Evolutionary conservation across 495 filamentous ascomycete genomes (phyloP).

Genomic region (Aspergillus nanangensis): DNA sequence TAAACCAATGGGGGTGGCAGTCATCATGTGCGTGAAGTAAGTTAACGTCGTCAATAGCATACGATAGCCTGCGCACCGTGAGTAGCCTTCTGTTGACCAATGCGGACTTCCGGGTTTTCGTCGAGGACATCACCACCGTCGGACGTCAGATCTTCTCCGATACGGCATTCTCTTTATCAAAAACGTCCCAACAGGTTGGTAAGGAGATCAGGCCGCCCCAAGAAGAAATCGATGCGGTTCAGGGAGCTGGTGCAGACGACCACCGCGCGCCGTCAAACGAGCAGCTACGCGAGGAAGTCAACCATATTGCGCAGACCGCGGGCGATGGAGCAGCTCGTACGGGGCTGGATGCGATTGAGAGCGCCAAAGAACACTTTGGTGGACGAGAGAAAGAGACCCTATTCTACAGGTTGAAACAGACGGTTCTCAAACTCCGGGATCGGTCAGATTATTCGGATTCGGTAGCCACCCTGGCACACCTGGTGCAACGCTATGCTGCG

Average conservation of each 20-base stretch:
- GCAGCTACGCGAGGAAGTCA: conserved; percentile 57
- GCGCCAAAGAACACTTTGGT: conserved; percentile 59
- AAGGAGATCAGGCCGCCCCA: conserved; percentile 64
- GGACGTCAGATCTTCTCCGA: conserved; percentile 84
- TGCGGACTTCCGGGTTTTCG: conserved; percentile 81
- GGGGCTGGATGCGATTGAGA: conserved; percentile 58
- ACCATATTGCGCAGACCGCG: conserved; percentile 60
- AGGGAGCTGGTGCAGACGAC: conserved; percentile 53
- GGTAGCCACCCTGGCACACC: conserved; percentile 67
- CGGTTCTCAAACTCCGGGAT: conserved; percentile 69
- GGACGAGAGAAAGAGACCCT: conserved; percentile 70
- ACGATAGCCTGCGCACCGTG: conserved; percentile 78
- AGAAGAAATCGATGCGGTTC: conserved; percentile 52
- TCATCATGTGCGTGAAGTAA: background rate
- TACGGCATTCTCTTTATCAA: conserved; percentile 72
- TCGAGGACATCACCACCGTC: conserved; percentile 75
- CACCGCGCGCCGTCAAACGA: conserved; percentile 50
- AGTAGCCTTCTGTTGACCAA: conserved; percentile 82
- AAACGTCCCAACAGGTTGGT: conserved; percentile 65
- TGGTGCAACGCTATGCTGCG: conserved; percentile 74
- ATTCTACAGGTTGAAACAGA: conserved; percentile 67
- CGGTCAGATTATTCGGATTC: conserved; percentile 81
- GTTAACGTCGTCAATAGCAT: conserved; percentile 52
- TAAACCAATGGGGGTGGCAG: conserved; percentile 1
- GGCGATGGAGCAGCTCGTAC: conserved; percentile 61